These are phyloP conservation scores for Eucalyptus pauciflora DNA, from an alignment of 345 rosid species.

Conservation along the genomic window DNA sequence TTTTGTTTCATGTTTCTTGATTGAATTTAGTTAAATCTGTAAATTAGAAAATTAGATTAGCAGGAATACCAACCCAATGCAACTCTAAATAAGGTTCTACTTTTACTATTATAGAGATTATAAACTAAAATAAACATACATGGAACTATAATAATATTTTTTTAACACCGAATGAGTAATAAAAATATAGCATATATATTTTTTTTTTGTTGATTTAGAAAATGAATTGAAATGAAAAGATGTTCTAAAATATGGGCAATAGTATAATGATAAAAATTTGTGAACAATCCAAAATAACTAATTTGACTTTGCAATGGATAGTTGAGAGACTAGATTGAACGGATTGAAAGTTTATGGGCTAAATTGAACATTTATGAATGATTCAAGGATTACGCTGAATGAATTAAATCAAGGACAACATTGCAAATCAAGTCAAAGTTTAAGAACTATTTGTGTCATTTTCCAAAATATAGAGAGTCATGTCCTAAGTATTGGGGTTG, in stretches of 20 bases:
- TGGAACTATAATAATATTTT: neutral
- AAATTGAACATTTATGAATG: neutral
- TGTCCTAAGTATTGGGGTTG: neutral
- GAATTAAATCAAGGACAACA: neutral
- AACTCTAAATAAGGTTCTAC: neutral
- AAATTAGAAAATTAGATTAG: neutral
- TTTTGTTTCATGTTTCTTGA: neutral
- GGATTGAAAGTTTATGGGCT: neutral
- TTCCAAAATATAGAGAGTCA: neutral
- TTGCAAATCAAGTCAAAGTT: neutral
- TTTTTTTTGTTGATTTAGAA: neutral
- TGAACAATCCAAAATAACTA: neutral
- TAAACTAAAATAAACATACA: neutral
- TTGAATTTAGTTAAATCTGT: neutral
- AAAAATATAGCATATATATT: neutral
- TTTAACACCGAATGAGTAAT: neutral
- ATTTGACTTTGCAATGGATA: neutral
- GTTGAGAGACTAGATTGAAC: neutral
- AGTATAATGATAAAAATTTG: neutral
- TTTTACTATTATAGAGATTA: neutral
- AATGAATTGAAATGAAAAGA: neutral
- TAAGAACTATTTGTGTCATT: neutral
- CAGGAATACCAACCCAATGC: neutral
- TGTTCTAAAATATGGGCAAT: neutral
- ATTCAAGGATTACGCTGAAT: rapidly evolving